These are phyloP conservation scores for Acanthamoeba healyi DNA, from an alignment of 208 protist genomes.

Conservation along the genomic window DNA sequence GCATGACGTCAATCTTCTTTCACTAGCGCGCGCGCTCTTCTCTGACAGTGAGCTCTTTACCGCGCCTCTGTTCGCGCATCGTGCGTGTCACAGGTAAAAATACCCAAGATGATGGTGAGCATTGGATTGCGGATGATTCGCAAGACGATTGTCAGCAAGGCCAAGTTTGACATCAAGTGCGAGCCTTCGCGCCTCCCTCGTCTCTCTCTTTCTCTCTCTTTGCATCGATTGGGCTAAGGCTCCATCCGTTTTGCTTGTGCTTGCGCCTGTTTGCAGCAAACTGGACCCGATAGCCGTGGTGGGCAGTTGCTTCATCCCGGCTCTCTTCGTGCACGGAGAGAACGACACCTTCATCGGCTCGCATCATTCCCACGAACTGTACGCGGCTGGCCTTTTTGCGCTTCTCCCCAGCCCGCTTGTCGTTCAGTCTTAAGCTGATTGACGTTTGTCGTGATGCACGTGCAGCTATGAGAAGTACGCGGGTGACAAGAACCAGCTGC, in stretches of 20 bases:
- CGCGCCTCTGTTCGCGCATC: neutral
- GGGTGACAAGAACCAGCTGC: conserved; percentile 83
- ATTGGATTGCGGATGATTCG: conserved; percentile 92
- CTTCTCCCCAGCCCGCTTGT: neutral
- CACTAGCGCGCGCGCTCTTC: neutral
- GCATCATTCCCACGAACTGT: conserved; percentile 91
- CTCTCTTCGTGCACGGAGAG: conserved; percentile 94
- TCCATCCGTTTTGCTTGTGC: neutral
- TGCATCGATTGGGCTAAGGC: neutral
- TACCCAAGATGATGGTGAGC: conserved; percentile 92
- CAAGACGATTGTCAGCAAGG: conserved; percentile 92
- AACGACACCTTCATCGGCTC: conserved; percentile 94
- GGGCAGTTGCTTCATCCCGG: conserved; percentile 91
- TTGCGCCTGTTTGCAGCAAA: conserved; percentile 41
- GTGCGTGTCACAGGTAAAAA: conserved; percentile 80
- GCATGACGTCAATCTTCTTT: neutral
- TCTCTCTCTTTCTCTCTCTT: neutral
- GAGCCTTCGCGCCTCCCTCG: neutral
- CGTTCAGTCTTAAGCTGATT: too few species aligned
- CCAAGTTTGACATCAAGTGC: conserved; percentile 95
- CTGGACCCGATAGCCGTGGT: conserved; percentile 71
- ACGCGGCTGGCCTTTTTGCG: neutral
- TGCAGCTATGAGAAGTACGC: conserved; percentile 79
- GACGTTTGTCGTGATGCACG: too few species aligned
- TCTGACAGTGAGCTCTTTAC: neutral